A percentile compares a stretch with the other conserved stretches of the same genome.
Evolutionary conservation across 1,284 basidiomycete genomes (phyloP).

Genomic region (Pascua guehoae): DNA sequence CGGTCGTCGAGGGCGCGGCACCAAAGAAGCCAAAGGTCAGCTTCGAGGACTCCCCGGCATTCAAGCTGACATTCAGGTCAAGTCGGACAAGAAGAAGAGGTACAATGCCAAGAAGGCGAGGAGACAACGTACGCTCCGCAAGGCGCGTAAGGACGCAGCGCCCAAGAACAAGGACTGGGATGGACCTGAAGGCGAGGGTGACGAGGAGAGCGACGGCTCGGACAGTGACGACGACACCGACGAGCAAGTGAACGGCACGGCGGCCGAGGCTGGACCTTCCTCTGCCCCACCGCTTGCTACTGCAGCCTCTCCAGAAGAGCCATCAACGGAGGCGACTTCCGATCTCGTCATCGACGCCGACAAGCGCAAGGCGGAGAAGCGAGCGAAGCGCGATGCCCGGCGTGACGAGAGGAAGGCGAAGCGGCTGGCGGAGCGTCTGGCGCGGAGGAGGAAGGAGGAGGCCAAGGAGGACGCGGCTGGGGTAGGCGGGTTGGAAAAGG

Average conservation of each 20-base stretch:
- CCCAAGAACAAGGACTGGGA: conserved; percentile 40
- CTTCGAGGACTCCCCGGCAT: neutral
- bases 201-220: conserved; percentile 10
- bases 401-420: conserved; percentile 12
- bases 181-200: conserved; percentile 12
- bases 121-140: conserved; percentile 57
- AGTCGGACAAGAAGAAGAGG: conserved; percentile 57
- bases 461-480: conserved; percentile 3
- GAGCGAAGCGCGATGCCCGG: conserved; percentile 10
- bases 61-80: conserved; percentile 7
- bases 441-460: conserved; percentile 1
- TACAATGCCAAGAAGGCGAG: conserved; percentile 66
- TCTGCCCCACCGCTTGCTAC: neutral
- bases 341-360: neutral
- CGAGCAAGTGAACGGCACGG: conserved; percentile 1
- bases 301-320: neutral
- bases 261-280: conserved; percentile 1
- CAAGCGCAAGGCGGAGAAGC: conserved; percentile 21
- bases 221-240: conserved; percentile 3
- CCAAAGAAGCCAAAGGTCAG: conserved; percentile 31
- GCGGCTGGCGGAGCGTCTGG: conserved; percentile 10
- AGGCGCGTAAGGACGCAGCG: conserved; percentile 44
- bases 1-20: conserved; percentile 1
- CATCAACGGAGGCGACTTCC: neutral
- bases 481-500: neutral